Conservation (phyloP, 352 stramenopile species). For the Globisporangium parvum region DNA sequence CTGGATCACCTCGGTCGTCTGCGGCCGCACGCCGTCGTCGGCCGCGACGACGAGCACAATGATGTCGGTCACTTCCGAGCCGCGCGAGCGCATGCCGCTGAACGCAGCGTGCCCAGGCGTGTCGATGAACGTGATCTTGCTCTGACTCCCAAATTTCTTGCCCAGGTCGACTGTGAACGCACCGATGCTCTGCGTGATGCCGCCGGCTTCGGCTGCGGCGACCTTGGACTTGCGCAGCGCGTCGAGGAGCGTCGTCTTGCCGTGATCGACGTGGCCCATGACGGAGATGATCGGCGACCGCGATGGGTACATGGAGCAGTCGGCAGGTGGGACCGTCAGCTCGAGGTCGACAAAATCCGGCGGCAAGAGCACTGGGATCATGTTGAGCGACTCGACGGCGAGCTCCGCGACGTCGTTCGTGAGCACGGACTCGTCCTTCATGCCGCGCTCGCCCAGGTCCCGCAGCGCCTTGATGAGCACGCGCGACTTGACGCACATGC, state of each 20-base stretch:
- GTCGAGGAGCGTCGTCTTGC: constrained; percentile 99
- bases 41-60: constrained; percentile 97
- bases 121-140: constrained; percentile 96
- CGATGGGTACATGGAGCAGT: constrained; percentile 63
- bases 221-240: constrained; percentile 88
- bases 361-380: constrained; percentile 79
- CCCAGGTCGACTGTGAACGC: constrained; percentile 96
- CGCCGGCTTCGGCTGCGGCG: constrained; percentile 93
- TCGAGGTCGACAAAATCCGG: constrained; percentile 82
- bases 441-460: constrained; percentile 58
- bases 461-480: constrained; percentile 59
- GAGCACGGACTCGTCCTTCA: constrained; percentile 70
- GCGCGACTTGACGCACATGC: constrained; percentile 73
- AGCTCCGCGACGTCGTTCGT: constrained; percentile 73
- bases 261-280: constrained; percentile 99
- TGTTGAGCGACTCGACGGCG: constrained; percentile 76
- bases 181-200: constrained; percentile 98
- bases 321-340: constrained; percentile 43
- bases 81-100: constrained; percentile 95
- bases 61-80: constrained; percentile 97
- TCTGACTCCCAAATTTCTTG: constrained; percentile 57
- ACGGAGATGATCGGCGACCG: constrained; percentile 96
- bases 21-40: constrained; percentile 97
- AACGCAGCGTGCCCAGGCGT: constrained; percentile 99
- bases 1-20: constrained; percentile 95